Base-by-base conservation (phyloP, 1,284 basidiomycete genomes). In the Leccinum variabile region DNA sequence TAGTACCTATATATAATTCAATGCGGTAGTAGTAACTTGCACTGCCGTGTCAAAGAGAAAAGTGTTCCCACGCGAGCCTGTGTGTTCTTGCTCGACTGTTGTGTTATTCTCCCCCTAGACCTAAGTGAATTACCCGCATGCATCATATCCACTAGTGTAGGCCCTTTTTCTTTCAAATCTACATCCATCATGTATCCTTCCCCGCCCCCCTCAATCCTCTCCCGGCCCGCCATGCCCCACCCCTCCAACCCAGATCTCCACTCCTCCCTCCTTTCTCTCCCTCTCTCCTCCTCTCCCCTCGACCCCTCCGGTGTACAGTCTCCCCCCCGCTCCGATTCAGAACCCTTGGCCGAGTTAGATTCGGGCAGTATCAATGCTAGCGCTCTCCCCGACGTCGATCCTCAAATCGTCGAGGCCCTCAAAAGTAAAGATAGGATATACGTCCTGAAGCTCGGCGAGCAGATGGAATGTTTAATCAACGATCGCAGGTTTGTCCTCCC, bases 381-480 rank as follows among this genome's bases (percentile, higher is more conserved):
- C 41, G 46, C 62, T 55, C 65, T 72, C 61, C 32, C 60, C 14
- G 72, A 90, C 64, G 84, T 87, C 63, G 91, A 92, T 79, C 79
- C 83, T 10, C 87, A 89, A 75, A 91, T 74, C 69, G 68, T 93
- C 68, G 91, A 93, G 75, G 91, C 92, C n/a, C 86, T 94, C 64
- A 85, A 81, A 75, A 88, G 87, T 81, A 94, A 94, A 78, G 91
- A 94, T 75, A 82, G 91, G 69, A 81, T 94, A 64, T 94, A 89
- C 73, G 90, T 94, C 52, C 78, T 94, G 68, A 92, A 90, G 79
- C 81, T 92, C 22, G 92, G 90, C 63, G 91, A 93, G 76, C 81
- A 81, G 68, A 90, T 94, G 84, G 91, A 94, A 75, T 77, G 76
- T 58, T 81, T 94, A 71, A 90, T 94, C 70, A 82, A 70, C 63